Base-by-base conservation (phyloP, 2,329 filamentous ascomycete genomes). In the Xylaria sp. region DNA sequence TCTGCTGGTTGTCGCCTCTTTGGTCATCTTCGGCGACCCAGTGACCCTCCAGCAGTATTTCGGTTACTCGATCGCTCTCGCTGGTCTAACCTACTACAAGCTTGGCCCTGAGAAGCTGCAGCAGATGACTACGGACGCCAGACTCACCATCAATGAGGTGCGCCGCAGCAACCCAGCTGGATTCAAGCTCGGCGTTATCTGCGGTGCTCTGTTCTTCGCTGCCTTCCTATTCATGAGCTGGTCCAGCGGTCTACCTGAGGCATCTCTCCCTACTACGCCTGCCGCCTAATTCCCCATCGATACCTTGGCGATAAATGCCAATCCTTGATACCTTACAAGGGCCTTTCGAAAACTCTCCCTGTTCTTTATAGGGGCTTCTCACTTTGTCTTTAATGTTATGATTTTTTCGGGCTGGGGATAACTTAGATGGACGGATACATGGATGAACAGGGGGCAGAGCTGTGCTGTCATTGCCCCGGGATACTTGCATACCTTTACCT, bases 11-110 rank as follows among this genome's bases (percentile, higher is more conserved):
- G 83, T 85, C 61, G 88, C 89, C 65, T 91, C 89, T 68, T 91
- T 92, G 85, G 79, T 88, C 76, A 87, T 92, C 76, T 92, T 90
- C 85, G 83, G 85, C 72, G 90, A 90, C 76, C 88, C 89, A 7
- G 89, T 92, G 73, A 86, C 88, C 41, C 80, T 80, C 34, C 85
- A 90, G 69, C 90, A 92, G 80, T 89, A 88, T 78, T 90, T 92
- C 80, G 90, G 90, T 72, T 92, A 92, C 84, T 85, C 85, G 70
- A 87, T 92, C 75, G 90, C 90, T 2, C 74, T 79, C 37, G 74
- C 65, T 57, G 75, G 78, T 46, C 69, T 78, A n/a, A 70, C 76
- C 23, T 76, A 77, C 74, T 79, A 79, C 73, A 74, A 74, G 65
- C 71, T 76, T 12, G 74, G 75, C 34, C 72, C 74, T 52, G 74